Conservation (phyloP, 1,284 basidiomycete genomes). For the Pyrrhoderma lamaoense region DNA sequence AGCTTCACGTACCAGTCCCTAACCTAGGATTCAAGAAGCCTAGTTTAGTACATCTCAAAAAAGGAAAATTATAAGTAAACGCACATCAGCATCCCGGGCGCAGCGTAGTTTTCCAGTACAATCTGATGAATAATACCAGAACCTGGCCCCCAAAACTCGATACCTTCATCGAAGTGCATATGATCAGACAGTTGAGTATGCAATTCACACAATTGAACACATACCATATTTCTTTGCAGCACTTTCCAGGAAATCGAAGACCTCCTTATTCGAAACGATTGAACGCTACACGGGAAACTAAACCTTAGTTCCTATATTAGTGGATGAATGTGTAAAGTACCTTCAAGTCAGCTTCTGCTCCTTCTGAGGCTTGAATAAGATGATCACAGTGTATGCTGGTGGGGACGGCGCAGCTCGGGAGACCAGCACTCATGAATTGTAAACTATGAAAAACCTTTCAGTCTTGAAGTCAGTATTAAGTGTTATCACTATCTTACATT, state of each 20-base stretch:
- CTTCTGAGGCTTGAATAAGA: slow-evolving; percentile 84
- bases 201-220: background rate
- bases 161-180: slow-evolving; percentile 33
- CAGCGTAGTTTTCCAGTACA: slow-evolving; percentile 96
- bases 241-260: slow-evolving; percentile 96
- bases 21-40: slow-evolving; percentile 46
- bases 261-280: slow-evolving; percentile 87
- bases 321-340: slow-evolving; percentile 32
- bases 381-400: slow-evolving; percentile 95
- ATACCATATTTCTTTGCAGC: slow-evolving; percentile 88
- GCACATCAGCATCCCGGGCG: slow-evolving; percentile 79
- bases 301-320: background rate
- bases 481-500: slow-evolving; percentile 40
- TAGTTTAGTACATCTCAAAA: too few relatives aligned
- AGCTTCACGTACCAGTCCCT: slow-evolving; percentile 52
- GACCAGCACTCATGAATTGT: slow-evolving; percentile 98
- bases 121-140: slow-evolving; percentile 98
- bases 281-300: slow-evolving; percentile 49
- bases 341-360: slow-evolving; percentile 78
- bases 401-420: slow-evolving; percentile 79
- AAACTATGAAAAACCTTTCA: slow-evolving; percentile 42
- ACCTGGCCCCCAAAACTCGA: slow-evolving; percentile 94
- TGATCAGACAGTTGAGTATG: background rate
- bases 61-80: slow-evolving; percentile 23
- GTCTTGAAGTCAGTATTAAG: slow-evolving; percentile 4